These are phyloP conservation scores for Macrophomina pseudophaseolina DNA, from an alignment of 2,329 filamentous ascomycete genomes.

Conservation along the genomic window DNA sequence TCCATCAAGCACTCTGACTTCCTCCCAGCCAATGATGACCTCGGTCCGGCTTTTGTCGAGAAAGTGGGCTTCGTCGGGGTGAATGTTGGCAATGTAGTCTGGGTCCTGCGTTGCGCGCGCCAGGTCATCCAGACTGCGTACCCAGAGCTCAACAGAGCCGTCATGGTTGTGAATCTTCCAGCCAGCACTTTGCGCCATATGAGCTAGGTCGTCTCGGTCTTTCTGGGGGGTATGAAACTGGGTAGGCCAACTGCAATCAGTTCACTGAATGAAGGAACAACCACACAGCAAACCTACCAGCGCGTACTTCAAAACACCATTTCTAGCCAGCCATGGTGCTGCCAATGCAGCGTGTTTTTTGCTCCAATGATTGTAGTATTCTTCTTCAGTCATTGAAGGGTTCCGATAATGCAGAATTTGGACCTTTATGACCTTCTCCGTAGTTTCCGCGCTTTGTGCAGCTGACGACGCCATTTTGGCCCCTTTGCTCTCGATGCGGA, in stretches of 20 bases:
- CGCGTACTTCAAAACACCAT: slow-evolving; percentile 2
- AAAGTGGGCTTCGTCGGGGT: background rate
- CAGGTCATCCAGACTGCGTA: slow-evolving; percentile 2
- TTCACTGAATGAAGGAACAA: background rate
- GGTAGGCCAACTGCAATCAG: no score
- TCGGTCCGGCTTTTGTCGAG: background rate
- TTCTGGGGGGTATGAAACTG: slow-evolving; percentile 6
- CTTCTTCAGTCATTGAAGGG: background rate
- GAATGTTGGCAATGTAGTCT: slow-evolving; percentile 4
- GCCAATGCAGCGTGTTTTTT: background rate
- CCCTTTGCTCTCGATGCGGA: background rate
- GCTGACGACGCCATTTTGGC: background rate
- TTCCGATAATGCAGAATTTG: background rate
- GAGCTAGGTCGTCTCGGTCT: background rate
- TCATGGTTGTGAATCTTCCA: slow-evolving; percentile 3
- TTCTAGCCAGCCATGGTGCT: slow-evolving; percentile 2
- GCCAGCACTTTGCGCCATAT: background rate
- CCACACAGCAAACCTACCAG: background rate
- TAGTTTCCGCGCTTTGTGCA: background rate
- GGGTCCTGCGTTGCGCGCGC: background rate
- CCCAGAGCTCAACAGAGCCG: background rate
- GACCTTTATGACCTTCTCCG: slow-evolving; percentile 8
- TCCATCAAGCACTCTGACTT: slow-evolving; percentile 8
- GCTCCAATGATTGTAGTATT: slow-evolving; percentile 4
- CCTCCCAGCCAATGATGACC: background rate